phyloP scores from a whole-genome alignment of 2,329 filamentous ascomycete genomes.

The Pseudogymnoascus sp. region DNA sequence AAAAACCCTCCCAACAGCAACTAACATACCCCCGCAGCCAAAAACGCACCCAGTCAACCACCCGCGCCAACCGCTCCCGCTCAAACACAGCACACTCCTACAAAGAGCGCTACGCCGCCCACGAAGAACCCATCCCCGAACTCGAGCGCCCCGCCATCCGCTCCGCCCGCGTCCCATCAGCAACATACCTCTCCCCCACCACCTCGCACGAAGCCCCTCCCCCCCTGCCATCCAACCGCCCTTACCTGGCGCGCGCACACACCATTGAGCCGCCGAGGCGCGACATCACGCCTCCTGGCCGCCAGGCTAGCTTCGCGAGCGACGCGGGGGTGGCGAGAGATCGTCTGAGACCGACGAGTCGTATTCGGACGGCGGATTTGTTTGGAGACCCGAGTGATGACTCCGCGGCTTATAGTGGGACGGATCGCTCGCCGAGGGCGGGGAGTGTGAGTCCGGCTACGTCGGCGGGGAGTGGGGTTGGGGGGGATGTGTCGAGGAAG shows the following conservation, averaged over 20 bases:
- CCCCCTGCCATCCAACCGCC: constrained; percentile 33
- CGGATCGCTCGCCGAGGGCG: constrained; percentile 39
- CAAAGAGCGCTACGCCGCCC: constrained; percentile 47
- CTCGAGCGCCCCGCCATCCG: constrained; percentile 44
- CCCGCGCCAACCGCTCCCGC: constrained; percentile 32
- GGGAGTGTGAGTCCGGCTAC: constrained; percentile 45
- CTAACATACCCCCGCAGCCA: constrained; percentile 13
- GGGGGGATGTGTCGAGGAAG: constrained; percentile 39
- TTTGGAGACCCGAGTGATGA: constrained; percentile 44
- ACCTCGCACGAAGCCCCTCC: constrained; percentile 22
- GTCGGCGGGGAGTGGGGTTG: constrained; percentile 40
- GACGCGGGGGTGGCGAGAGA: constrained; percentile 34
- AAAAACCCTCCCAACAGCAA: too few species aligned
- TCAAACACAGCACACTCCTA: constrained; percentile 56
- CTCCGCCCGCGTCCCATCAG: constrained; percentile 26
- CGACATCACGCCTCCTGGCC: constrained; percentile 42
- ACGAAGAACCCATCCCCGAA: constrained; percentile 38
- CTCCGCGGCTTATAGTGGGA: constrained; percentile 38
- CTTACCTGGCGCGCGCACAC: constrained; percentile 39
- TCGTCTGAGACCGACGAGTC: constrained; percentile 27
- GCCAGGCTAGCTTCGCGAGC: constrained; percentile 37
- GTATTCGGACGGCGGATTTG: constrained; percentile 31
- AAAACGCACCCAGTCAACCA: constrained; percentile 12
- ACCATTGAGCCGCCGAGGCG: constrained; percentile 52
- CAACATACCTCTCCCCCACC: constrained; percentile 14